Conservation (phyloP, 2,329 filamentous ascomycete species). For the Colletotrichum destructivum region DNA sequence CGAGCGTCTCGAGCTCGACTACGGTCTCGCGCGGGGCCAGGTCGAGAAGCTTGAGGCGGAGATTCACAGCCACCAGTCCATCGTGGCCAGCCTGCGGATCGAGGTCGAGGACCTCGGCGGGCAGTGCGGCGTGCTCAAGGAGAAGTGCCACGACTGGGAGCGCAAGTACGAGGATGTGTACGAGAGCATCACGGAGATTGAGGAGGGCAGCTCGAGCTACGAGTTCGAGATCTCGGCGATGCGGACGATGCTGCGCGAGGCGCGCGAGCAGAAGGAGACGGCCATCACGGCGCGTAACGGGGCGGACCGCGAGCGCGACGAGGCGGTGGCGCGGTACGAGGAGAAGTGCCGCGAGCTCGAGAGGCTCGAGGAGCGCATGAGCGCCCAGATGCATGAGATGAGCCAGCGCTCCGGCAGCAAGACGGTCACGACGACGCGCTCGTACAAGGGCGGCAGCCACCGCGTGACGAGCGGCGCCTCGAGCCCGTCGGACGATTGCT, state of each 20-base stretch:
- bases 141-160: slow-evolving; percentile 37
- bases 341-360: slow-evolving; percentile 37
- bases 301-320: slow-evolving; percentile 35
- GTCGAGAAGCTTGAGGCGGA: slow-evolving; percentile 25
- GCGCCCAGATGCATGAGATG: slow-evolving; percentile 28
- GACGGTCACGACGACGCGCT: slow-evolving; percentile 6
- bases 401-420: background rate
- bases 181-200: slow-evolving; percentile 37
- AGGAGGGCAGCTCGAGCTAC: slow-evolving; percentile 34
- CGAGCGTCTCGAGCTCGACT: slow-evolving; percentile 23
- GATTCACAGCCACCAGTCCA: slow-evolving; percentile 19
- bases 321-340: slow-evolving; percentile 19
- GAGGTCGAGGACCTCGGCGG: slow-evolving; percentile 27
- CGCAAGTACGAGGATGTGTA: slow-evolving; percentile 30
- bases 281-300: slow-evolving; percentile 30
- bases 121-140: slow-evolving; percentile 20
- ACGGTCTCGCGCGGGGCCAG: background rate
- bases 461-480: background rate
- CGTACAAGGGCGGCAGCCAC: background rate
- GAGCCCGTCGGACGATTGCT: background rate
- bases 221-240: slow-evolving; percentile 32
- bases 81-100: slow-evolving; percentile 2
- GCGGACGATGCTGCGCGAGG: slow-evolving; percentile 34
- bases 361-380: slow-evolving; percentile 35
- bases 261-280: slow-evolving; percentile 36